Conservation (phyloP, 75 land plant genomes). For the Azolla pinnata region DNA sequence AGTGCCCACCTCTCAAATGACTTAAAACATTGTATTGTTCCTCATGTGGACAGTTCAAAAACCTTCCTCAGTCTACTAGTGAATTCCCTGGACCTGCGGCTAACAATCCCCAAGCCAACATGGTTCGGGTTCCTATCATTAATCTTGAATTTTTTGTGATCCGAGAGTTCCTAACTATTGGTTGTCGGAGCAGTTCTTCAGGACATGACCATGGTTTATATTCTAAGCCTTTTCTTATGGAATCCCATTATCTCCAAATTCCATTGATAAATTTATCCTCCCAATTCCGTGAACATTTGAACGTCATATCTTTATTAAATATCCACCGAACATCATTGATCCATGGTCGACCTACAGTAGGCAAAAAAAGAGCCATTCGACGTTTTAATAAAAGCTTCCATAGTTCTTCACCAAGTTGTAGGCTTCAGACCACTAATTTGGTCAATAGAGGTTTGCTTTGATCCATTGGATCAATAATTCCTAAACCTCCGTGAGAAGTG, state of each 20-base stretch:
- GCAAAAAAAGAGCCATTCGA: background rate
- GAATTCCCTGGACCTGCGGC: too few species aligned
- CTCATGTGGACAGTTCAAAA: too few species aligned
- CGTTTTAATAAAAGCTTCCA: background rate
- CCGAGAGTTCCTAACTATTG: background rate
- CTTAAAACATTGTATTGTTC: too few species aligned
- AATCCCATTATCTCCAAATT: background rate
- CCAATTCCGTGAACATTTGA: background rate
- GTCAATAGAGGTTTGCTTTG: background rate
- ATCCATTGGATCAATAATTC: background rate
- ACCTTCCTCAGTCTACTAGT: too few species aligned
- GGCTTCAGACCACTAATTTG: background rate
- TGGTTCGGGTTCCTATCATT: too few species aligned
- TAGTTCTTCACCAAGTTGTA: background rate
- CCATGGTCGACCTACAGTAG: background rate
- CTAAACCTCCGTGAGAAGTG: background rate
- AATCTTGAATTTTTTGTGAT: background rate
- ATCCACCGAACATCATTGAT: background rate
- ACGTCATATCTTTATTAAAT: background rate
- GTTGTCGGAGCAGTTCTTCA: background rate
- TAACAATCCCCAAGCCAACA: too few species aligned
- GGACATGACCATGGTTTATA: background rate
- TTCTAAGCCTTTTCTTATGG: too few species aligned
- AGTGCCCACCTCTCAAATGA: too few species aligned
- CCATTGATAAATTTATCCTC: background rate